Percentiles rank a stretch among this genome's conserved stretches.
Evolutionary conservation across 805 yeast species (phyloP).

Genomic region (Ogataea sp.): DNA sequence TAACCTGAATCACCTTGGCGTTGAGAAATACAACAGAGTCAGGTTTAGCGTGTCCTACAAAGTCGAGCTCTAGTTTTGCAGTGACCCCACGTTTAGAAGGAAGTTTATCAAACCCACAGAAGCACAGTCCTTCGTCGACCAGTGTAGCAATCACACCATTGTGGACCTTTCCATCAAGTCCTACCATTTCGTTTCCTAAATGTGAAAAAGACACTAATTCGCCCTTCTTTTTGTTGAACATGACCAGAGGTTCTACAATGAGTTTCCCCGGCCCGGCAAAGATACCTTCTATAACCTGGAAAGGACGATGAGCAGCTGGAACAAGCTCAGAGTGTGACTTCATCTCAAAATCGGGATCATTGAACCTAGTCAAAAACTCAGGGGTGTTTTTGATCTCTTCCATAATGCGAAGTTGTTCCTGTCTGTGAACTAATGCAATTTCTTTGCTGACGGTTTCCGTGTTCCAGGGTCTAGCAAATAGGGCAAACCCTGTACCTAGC

Average conservation of each 20-base stretch:
- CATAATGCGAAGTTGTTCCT: constrained; percentile 18
- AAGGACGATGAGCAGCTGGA: constrained; percentile 49
- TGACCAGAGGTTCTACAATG: constrained; percentile 70
- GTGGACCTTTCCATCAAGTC: constrained; percentile 68
- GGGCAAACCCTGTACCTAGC: constrained; percentile 21
- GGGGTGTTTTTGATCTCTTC: constrained; percentile 18
- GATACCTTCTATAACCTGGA: constrained; percentile 68
- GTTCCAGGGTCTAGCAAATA: constrained; percentile 25
- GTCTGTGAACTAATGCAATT: constrained; percentile 3
- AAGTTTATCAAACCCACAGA: constrained; percentile 74
- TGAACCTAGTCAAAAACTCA: constrained; percentile 17
- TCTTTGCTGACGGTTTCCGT: constrained; percentile 1
- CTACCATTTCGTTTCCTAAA: constrained; percentile 57
- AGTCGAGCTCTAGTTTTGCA: constrained; percentile 62
- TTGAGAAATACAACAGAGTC: constrained; percentile 55
- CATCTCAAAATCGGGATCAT: constrained; percentile 17
- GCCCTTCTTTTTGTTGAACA: constrained; percentile 40
- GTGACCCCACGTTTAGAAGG: constrained; percentile 88
- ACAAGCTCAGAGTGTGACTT: constrained; percentile 33
- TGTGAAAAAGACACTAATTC: constrained; percentile 61
- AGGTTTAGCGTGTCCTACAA: constrained; percentile 51
- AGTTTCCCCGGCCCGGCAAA: constrained; percentile 59
- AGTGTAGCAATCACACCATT: constrained; percentile 75
- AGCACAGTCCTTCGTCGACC: constrained; percentile 77
- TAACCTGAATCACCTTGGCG: constrained; percentile 55